phyloP scores from a whole-genome alignment of 2,329 filamentous ascomycete genomes.

The Sarocladium kiliense region DNA sequence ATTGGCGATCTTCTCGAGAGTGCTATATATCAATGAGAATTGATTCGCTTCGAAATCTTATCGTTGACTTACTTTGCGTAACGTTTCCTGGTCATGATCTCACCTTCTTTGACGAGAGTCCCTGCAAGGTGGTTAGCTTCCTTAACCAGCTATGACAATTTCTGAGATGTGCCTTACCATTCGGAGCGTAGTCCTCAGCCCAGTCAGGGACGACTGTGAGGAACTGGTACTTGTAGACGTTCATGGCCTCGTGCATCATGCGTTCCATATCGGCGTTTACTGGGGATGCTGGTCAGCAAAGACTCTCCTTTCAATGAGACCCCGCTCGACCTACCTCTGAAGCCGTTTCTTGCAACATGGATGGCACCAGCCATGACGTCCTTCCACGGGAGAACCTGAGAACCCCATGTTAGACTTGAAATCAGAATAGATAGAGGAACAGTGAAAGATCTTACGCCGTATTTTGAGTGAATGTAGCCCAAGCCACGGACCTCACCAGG shows the following conservation, averaged over 20 bases:
- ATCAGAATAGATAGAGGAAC: not conserved
- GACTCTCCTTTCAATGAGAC: not conserved
- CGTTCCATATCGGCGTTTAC: slow-evolving; percentile 68
- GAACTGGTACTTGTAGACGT: slow-evolving; percentile 45
- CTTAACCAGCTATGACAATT: no score
- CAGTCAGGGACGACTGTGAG: slow-evolving; percentile 70
- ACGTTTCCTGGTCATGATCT: slow-evolving; percentile 73
- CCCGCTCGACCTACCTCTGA: slow-evolving; percentile 36
- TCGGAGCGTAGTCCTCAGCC: slow-evolving; percentile 84
- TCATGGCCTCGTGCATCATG: slow-evolving; percentile 58
- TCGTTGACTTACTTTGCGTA: slow-evolving; percentile 63
- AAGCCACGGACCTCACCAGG: slow-evolving; percentile 75
- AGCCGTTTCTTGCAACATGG: slow-evolving; percentile 67
- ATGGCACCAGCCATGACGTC: slow-evolving; percentile 70
- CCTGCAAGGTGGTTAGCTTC: slow-evolving; percentile 29
- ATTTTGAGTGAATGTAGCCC: slow-evolving; percentile 69
- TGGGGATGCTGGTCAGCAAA: slow-evolving; percentile 12
- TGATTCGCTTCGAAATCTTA: no score
- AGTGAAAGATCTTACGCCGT: slow-evolving; percentile 45
- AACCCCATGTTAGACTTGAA: not conserved
- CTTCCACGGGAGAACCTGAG: slow-evolving; percentile 58
- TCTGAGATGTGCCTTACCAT: no score
- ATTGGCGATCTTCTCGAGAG: slow-evolving; percentile 71
- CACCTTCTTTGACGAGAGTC: slow-evolving; percentile 63
- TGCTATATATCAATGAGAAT: no score